These are phyloP conservation scores for Fusarium xylarioides DNA, from an alignment of 2,329 filamentous ascomycete genomes.

Conservation along the genomic window DNA sequence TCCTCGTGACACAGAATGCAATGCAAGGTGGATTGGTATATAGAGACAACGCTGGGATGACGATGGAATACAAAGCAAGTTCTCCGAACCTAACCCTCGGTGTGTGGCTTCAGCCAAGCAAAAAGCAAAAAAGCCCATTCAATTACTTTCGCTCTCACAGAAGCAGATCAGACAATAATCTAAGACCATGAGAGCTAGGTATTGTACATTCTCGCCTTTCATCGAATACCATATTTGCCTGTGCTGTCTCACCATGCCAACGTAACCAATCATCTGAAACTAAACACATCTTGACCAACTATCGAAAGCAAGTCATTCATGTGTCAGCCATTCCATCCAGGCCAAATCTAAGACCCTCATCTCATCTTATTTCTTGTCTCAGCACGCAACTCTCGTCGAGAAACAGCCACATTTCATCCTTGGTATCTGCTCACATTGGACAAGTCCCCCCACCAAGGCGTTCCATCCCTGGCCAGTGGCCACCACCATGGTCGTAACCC, in stretches of 20 bases:
- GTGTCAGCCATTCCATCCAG: not conserved
- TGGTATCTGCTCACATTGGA: conserved; percentile 17
- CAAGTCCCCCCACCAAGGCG: conserved; percentile 9
- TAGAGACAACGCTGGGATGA: conserved; percentile 14
- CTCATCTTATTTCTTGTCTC: not conserved
- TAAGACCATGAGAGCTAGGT: not conserved
- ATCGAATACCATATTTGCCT: not conserved
- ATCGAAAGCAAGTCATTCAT: conserved; percentile 1
- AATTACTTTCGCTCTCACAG: not conserved
- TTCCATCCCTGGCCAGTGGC: conserved; percentile 15
- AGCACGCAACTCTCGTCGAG: not conserved
- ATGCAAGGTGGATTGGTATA: not conserved
- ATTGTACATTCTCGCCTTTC: not conserved
- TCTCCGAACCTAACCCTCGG: not conserved
- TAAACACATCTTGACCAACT: not conserved
- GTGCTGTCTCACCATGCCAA: not conserved
- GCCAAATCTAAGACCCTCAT: not conserved
- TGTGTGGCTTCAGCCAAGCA: not conserved
- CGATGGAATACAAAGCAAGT: conserved; percentile 25
- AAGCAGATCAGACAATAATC: not conserved
- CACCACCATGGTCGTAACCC: conserved; percentile 8
- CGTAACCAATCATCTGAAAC: conserved; percentile 13
- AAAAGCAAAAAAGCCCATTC: conserved; percentile 1
- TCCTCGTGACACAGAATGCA: not conserved
- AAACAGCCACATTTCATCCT: not conserved